Evolutionary conservation across 441 rosid genomes (phyloP).

Genomic region (Hura crepitans): DNA sequence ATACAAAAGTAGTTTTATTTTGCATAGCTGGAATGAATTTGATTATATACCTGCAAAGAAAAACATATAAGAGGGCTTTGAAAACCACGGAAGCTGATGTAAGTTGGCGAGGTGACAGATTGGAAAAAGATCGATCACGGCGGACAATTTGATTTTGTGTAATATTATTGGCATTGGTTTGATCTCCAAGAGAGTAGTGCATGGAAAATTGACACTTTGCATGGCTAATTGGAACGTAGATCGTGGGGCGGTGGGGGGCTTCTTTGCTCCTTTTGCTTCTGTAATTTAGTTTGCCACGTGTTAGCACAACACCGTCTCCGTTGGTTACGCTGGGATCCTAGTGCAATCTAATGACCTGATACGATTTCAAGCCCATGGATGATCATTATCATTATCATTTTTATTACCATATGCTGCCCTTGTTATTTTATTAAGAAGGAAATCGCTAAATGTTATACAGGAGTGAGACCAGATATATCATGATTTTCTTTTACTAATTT

Average conservation of each 20-base stretch:
- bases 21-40: no score
- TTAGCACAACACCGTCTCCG: constrained; percentile 2
- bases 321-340: constrained; percentile 3
- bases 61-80: no score
- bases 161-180: constrained; percentile 1
- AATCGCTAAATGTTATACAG: neutral
- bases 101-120: no score
- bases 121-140: neutral
- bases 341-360: no score
- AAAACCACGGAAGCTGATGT: no score
- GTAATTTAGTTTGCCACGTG: constrained; percentile 9
- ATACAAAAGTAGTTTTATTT: no score
- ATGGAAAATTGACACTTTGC: constrained; percentile 2
- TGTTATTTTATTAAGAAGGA: no score
- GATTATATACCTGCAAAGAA: no score
- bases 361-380: neutral
- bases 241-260: no score
- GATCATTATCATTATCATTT: no score
- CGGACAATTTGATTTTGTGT: neutral
- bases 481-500: neutral
- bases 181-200: neutral
- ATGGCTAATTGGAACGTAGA: neutral
- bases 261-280: neutral
- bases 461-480: neutral
- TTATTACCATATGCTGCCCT: no score